These are phyloP conservation scores for Coelastrella sp. DNA, from an alignment of 139 green algal species.

Conservation along the genomic window DNA sequence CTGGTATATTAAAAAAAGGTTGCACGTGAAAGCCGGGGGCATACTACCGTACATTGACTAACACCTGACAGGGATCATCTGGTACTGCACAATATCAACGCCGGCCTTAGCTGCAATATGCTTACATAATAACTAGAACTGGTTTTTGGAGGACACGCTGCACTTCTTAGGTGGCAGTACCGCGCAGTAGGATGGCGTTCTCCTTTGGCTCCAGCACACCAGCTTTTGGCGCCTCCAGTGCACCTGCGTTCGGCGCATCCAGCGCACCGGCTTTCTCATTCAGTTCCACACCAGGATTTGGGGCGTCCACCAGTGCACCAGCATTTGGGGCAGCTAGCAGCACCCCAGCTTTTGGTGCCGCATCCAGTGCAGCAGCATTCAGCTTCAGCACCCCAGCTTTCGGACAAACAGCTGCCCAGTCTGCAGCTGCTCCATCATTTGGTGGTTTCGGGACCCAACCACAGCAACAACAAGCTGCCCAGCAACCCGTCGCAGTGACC, in stretches of 20 bases:
- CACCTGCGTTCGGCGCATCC: constrained; percentile 27
- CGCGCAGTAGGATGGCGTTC: not conserved
- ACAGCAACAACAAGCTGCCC: constrained; percentile 13
- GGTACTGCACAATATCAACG: not conserved
- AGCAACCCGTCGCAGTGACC: constrained; percentile 22
- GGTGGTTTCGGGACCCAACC: not conserved
- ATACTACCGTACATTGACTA: not conserved
- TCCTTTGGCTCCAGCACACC: not conserved
- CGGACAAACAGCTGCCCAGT: constrained; percentile 13
- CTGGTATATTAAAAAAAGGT: too few relatives aligned
- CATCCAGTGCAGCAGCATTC: not conserved
- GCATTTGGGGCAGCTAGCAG: constrained; percentile 29
- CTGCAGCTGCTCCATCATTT: not conserved
- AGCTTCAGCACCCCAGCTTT: constrained; percentile 18
- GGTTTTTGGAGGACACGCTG: not conserved
- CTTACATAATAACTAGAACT: not conserved
- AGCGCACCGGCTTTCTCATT: constrained; percentile 20
- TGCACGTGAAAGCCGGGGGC: too few relatives aligned
- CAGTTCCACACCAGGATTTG: not conserved
- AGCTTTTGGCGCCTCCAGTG: constrained; percentile 29
- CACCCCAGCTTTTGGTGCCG: constrained; percentile 31
- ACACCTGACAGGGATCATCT: not conserved
- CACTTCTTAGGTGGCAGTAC: not conserved
- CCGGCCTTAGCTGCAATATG: not conserved
- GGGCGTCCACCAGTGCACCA: constrained; percentile 5